Percentiles rank a stretch among this genome's conserved stretches.
Evolutionary conservation across 2,329 filamentous ascomycete genomes (phyloP).

Genomic region (Colletotrichum destructivum): DNA sequence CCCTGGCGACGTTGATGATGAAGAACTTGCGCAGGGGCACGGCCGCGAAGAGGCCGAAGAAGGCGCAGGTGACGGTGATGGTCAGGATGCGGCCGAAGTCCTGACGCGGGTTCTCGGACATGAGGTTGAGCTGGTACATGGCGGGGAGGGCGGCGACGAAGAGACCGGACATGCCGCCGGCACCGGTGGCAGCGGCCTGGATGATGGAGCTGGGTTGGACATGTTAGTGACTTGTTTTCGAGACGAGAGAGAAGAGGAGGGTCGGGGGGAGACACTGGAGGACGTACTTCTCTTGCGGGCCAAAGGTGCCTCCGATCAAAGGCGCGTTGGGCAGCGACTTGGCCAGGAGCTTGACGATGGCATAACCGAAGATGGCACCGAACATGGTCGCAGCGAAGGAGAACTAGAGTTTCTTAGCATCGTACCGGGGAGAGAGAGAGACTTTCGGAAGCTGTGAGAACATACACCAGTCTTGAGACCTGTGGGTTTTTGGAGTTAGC

Average conservation of each 20-base stretch:
- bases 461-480: conserved; percentile 62
- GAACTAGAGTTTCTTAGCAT: conserved; percentile 47
- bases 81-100: conserved; percentile 73
- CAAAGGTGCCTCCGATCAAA: conserved; percentile 68
- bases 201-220: conserved; percentile 56
- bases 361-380: conserved; percentile 72
- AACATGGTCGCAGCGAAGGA: conserved; percentile 64
- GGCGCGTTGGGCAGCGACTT: conserved; percentile 60
- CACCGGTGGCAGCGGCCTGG: conserved; percentile 71
- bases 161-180: conserved; percentile 69
- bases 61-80: conserved; percentile 73
- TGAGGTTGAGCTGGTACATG: conserved; percentile 69
- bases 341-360: conserved; percentile 64
- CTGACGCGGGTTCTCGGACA: conserved; percentile 63
- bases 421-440: neutral
- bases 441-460: neutral
- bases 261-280: too few relatives aligned
- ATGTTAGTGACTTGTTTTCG: neutral
- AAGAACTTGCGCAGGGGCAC: conserved; percentile 78
- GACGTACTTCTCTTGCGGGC: conserved; percentile 70
- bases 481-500: conserved; percentile 37
- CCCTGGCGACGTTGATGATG: conserved; percentile 75
- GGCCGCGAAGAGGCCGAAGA: conserved; percentile 76
- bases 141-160: conserved; percentile 75
- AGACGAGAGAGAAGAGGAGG: too few relatives aligned